Conservation (phyloP, 179 eudicot genomes). For the Beta macrorhiza region DNA sequence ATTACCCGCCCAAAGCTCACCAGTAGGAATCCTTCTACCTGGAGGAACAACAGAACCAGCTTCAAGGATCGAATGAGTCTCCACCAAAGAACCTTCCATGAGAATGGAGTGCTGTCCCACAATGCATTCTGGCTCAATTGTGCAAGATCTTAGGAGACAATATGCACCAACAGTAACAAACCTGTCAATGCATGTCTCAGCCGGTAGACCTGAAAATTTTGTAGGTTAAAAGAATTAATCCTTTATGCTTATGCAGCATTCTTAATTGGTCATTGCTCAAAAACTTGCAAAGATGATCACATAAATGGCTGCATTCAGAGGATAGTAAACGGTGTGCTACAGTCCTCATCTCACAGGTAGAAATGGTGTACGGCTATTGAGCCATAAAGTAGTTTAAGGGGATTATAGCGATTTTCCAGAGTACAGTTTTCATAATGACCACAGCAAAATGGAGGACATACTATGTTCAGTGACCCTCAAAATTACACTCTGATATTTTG, state of each 20-base stretch:
- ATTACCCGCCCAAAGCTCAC: conserved; percentile 99
- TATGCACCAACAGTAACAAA: conserved; percentile 87
- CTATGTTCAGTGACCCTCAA: background rate
- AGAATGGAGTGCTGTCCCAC: conserved; percentile 89
- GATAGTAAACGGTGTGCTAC: background rate
- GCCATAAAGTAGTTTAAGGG: no score
- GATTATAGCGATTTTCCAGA: background rate
- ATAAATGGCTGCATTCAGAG: background rate
- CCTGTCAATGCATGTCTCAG: conserved; percentile 81
- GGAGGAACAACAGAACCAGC: conserved; percentile 99
- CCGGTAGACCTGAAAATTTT: conserved; percentile 71
- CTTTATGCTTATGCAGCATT: background rate
- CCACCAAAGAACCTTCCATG: conserved; percentile 98
- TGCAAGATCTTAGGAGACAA: conserved; percentile 83
- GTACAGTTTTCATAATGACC: background rate
- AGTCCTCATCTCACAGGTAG: background rate
- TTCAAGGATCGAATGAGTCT: conserved; percentile 91
- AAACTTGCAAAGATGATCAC: background rate
- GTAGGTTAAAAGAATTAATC: background rate
- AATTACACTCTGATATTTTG: no score
- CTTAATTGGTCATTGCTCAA: background rate
- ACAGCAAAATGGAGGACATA: background rate
- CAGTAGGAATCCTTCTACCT: conserved; percentile 90
- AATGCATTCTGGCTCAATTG: conserved; percentile 94
- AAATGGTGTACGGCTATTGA: background rate